Base-by-base conservation (phyloP, 305 asterid genomes). In the Fraxinus paxiana region DNA sequence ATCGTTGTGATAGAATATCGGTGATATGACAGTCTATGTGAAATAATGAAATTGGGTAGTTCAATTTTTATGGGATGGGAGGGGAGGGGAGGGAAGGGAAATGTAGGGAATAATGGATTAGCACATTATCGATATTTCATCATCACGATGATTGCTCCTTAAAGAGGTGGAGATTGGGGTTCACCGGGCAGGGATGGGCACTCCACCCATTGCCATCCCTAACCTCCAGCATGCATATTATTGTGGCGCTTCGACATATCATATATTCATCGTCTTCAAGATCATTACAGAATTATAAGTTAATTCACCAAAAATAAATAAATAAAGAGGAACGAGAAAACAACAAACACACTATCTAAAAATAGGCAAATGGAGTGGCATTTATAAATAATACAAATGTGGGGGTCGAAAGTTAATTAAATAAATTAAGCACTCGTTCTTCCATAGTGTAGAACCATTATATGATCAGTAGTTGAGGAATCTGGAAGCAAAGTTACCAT, bases 361-460 rank as follows among this genome's bases (percentile, higher is more conserved):
- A 59, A 24, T 20, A 59, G 69, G 30, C 12, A 59, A 59, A 59
- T 59, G 69, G 30, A 56, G 28, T 18, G 69, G 12, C 69, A 59
- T 59, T 59, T 59, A 59, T 18, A 20, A 59, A 59, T 59, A 59
- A 59, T 59, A 59, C 69, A 59, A 59, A 59, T 59, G 69, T 59
- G 30, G 69, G 63, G 30, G 8, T 43, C 6, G 65, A 18, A 54
- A 54, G 26, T 54, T 17, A 17, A 54, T 54, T 54, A 54, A 54
- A 54, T 17, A 5, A 54, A 17, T 54, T 54, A 54, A 54, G 22
- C 65, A 54, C 65, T 17, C 22, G 82, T 86, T 76, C 88, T 77
- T 20, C 72, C 85, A 17, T 86, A 86, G 5, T 81, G 87, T 43
- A 86, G 76, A 22, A 83, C 85, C 88, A 86, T 86, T 10, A 86